Evolutionary conservation across 2,329 filamentous ascomycete genomes (phyloP), one percentile per base, ranked within the genome.

Genomic region (Fusarium ambrosium): DNA sequence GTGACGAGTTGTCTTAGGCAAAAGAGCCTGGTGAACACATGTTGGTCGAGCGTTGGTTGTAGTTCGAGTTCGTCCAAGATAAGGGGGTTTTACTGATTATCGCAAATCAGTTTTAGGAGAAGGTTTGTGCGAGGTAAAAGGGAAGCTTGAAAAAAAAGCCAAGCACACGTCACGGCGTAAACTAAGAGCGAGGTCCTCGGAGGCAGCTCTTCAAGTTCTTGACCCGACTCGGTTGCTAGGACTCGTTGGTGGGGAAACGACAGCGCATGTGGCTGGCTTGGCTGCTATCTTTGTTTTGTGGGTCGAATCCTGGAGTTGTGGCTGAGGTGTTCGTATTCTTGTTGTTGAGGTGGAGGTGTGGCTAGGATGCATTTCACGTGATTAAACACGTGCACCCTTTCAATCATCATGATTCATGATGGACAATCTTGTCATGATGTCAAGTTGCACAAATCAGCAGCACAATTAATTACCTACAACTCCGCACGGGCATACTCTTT

Each of bases 171-270:
- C 45, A 64, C 45, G 63, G 27, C 62, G 56, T 48, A 72, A 70
- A 53, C 59, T 60, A 70, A 75, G 72, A 63, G 66, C 29, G 65
- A 64, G 22, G 56, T 45, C 37, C 39, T 45, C 10, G 39, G 43
- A 67, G 69, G 56, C 58, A 43, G 43, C 48, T 34, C 69, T 45
- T 45, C 43, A 45, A 45, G 41, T 58, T 69, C 34, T 66, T 66
- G 59, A 48, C 43, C 43, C 22, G 45, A 51, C 48, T 32, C 73
- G 48, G 70, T 72, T 72, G 66, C 70, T 67, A 55, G 43, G 71
- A 36, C 29, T 74, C 64, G 72, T 74, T 75, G 72, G 69, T 73
- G 72, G 72, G 72, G 72, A 66, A 74, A 74, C 72, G 62, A 51
- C 70, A 71, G 51, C 45, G 64, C 53, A 58, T 58, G 55, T 61